Evolutionary conservation across 169 alveolate species (phyloP), one percentile per base, ranked within the genome.

Genomic region (Plasmodium vinckei): DNA sequence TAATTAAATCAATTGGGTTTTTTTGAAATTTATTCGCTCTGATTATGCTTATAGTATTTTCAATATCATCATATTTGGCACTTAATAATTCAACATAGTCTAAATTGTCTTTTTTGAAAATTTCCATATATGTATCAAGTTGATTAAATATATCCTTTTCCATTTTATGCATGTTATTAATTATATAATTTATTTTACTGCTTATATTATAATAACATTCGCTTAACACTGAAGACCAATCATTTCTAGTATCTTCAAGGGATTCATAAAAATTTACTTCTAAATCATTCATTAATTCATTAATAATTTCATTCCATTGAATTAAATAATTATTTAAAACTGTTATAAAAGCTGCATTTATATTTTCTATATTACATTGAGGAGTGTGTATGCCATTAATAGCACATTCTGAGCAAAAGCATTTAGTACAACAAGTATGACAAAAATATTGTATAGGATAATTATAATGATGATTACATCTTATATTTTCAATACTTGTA

Each of bases 361-460:
- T 92, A 51, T 94, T 93, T 27, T 91, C 73, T 51, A 93, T 93
- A 72, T 92, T 88, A 69, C 96, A 93, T 21, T 70, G 73, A 13
- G 73, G 70, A 60, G 92, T 94, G 33, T 92, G 87, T 53, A 54
- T 70, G 1, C 90, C 90, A 27, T 93, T 89, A 39, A 93, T 73
- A 6, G 96, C 96, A 69, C 96, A 93, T 56, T 93, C 96, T 21
- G 94, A 84, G 44, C 96, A 93, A 73, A 93, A 92, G 64, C 96
- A 93, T 44, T 84, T 88, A 39, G 53, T 59, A 71, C 73, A 73
- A 82, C 96, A 93, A 13, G 91, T 92, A 57, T 92, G 93, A 59
- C 96, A 93, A 72, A 86, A 93, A 86, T 93, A 93, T 69, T 93
- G 96, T 33, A 93, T 93, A n/a, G 96, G 96, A 63, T 92, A 90